Percentiles rank a stretch among this genome's conserved stretches.
These are phyloP conservation scores for Acacia pycnantha DNA, from an alignment of 331 rosid species.

Conservation along the genomic window DNA sequence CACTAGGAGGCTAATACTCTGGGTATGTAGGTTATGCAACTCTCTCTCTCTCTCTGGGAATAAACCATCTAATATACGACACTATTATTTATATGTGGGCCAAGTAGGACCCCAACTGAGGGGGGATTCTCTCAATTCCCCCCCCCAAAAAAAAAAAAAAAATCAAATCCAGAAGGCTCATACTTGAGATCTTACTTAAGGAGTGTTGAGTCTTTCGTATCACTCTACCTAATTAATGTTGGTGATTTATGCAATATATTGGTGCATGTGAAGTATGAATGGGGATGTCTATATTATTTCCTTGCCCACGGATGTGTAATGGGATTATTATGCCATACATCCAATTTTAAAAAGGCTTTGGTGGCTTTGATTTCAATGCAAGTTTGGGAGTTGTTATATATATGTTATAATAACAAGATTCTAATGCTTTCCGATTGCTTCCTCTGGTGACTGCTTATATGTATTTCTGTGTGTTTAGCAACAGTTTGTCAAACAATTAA, in stretches of 20 bases:
- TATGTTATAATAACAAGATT: conserved; percentile 8
- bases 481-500: not conserved
- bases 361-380: not conserved
- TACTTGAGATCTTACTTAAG: not conserved
- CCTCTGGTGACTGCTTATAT: not conserved
- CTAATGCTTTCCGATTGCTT: not conserved
- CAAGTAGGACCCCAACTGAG: not conserved
- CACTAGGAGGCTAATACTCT: not conserved
- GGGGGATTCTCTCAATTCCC: no score
- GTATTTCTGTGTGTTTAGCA: not conserved
- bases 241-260: not conserved
- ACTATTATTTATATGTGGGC: not conserved
- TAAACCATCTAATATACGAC: not conserved
- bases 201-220: not conserved
- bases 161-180: not conserved
- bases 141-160: not conserved
- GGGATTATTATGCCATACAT: not conserved
- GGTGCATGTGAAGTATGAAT: not conserved
- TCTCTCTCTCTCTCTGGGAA: not conserved
- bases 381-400: not conserved
- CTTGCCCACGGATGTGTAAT: not conserved
- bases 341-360: not conserved
- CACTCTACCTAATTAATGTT: not conserved
- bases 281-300: not conserved
- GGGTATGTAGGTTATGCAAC: not conserved